Base-by-base conservation (phyloP, 805 yeast species). In the Clavispora asparagi region DNA sequence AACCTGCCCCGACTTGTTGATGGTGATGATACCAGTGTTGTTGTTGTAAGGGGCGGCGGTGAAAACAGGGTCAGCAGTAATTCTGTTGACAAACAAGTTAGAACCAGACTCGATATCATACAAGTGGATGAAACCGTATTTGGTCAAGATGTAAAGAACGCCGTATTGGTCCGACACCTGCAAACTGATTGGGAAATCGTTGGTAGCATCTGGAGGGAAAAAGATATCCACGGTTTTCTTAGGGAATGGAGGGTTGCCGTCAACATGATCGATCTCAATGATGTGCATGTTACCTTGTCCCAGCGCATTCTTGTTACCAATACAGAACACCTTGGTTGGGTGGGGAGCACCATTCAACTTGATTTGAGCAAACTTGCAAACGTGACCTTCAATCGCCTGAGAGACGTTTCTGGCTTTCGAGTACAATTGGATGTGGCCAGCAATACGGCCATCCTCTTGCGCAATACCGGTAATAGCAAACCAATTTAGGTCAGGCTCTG, bases 301-400 rank as follows among this genome's bases (percentile, higher is more conserved):
- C 50, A 83, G 83, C 33, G 85, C 86, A 44, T 84, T 79, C 68
- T 94, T 85, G 70, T 90, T 89, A 59, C 96, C 98, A 62, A 92
- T 91, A 49, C 95, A 87, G 65, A 94, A 92, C 29, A 92, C 82
- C 67, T 88, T 90, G 42, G 95, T 87, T 37, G 87, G 87, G 40
- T 68, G 68, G 27, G 81, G 58, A 35, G 91, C 87, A 45, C 89
- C 89, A 43, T 81, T 85, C 56, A 92, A 74, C 50, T 81, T 77
- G 52, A 94, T 71, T 49, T 77, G 74, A 45, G 96, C 89, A 70
- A 94, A 94, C 37, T 82, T 81, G 49, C 96, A 94, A 46, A 95
- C 98, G 67, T 94, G 99, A 59, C 99, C 99, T 62, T 94, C 98
- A 58, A 94, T 88, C 17, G 96, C 91, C 71, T 94, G 99, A 12